Conservation (phyloP, 257 asterid genomes). For the Ilex aquifolium region DNA sequence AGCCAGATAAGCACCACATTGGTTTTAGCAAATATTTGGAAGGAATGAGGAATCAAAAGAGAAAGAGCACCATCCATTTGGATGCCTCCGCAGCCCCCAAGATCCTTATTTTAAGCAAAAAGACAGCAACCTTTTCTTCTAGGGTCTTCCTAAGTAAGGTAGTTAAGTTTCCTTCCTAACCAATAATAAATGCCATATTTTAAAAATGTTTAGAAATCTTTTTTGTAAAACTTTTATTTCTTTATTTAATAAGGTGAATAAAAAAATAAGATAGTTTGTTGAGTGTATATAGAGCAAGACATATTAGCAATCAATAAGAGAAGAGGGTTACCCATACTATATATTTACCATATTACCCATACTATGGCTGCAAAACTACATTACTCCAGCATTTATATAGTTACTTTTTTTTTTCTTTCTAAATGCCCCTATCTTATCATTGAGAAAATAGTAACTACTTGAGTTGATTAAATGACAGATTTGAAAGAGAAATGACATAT, state of each 20-base stretch:
- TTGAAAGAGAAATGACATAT: background rate
- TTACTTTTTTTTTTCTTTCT: too few species aligned
- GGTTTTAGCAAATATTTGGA: slow-evolving; percentile 6
- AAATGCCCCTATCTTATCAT: too few species aligned
- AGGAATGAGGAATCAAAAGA: background rate
- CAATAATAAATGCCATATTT: background rate
- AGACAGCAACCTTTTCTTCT: background rate
- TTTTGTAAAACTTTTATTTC: background rate
- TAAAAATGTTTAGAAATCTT: background rate
- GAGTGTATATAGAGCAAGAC: background rate
- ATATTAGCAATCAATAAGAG: background rate
- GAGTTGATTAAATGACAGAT: background rate
- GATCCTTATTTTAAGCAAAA: background rate
- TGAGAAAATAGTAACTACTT: too few species aligned
- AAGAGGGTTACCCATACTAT: too few species aligned
- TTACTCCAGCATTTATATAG: too few species aligned
- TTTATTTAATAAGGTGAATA: background rate
- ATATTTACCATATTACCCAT: too few species aligned
- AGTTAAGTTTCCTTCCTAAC: background rate
- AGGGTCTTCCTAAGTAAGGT: background rate
- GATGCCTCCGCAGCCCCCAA: background rate
- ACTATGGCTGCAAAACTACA: too few species aligned
- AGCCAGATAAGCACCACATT: slow-evolving; percentile 2
- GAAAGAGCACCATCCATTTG: slow-evolving; percentile 10
- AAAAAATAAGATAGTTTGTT: background rate